phyloP scores from a whole-genome alignment of 306 rosid genomes.

The Vigna radiata region DNA sequence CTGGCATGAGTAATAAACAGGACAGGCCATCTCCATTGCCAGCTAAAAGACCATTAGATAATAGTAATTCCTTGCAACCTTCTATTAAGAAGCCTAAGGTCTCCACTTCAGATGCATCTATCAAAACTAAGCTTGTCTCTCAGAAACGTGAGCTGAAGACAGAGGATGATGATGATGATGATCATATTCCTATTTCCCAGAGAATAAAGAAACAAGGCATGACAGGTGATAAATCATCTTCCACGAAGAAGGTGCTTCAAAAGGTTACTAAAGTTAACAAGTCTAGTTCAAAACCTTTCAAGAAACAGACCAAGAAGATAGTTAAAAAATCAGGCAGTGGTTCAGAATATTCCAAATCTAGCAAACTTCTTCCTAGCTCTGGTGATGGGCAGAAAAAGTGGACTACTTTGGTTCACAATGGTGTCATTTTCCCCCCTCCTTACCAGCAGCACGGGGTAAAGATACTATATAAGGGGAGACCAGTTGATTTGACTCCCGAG shows the following conservation, averaged over 20 bases:
- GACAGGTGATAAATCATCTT: conserved; percentile 42
- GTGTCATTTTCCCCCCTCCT: conserved; percentile 95
- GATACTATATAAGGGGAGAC: conserved; percentile 80
- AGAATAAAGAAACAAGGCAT: conserved; percentile 36
- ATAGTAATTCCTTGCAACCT: conserved; percentile 37
- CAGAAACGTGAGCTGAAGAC: conserved; percentile 39
- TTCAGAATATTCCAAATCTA: conserved; percentile 82
- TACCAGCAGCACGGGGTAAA: conserved; percentile 81
- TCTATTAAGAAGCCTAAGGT: conserved; percentile 53
- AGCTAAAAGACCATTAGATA: conserved; percentile 52
- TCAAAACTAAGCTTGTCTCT: conserved; percentile 43
- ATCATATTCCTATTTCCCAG: conserved; percentile 53
- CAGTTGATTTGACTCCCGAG: conserved; percentile 76
- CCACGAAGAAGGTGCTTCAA: conserved; percentile 43
- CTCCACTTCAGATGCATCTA: conserved; percentile 37
- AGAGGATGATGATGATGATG: conserved; percentile 50
- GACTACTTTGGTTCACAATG: conserved; percentile 90
- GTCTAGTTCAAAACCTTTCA: conserved; percentile 44
- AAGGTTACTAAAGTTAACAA: conserved; percentile 52
- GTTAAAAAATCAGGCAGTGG: conserved; percentile 47
- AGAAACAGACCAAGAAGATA: conserved; percentile 51
- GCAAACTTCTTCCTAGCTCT: conserved; percentile 77
- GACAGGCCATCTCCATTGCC: conserved; percentile 40
- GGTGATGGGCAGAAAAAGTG: conserved; percentile 98
- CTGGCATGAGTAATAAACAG: conserved; percentile 40